Conservation (phyloP, 2,329 filamentous ascomycete genomes). For the Talaromyces sp. region DNA sequence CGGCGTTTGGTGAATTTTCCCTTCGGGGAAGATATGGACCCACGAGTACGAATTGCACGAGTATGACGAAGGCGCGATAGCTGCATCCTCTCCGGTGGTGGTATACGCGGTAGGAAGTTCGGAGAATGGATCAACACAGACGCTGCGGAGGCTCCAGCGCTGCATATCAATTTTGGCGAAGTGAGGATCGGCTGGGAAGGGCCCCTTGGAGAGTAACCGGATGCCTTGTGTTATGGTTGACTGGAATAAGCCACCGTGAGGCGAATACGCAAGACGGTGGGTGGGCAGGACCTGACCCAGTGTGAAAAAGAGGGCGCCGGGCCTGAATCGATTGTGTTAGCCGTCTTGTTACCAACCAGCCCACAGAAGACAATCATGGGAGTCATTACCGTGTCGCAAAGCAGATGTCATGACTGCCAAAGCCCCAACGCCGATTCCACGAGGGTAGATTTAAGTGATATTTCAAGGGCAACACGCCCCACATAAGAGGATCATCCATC, state of each 20-base stretch:
- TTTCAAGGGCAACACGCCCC: slow-evolving; percentile 76
- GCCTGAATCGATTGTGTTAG: slow-evolving; percentile 39
- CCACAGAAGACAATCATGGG: neutral
- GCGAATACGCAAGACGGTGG: slow-evolving; percentile 73
- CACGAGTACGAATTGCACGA: slow-evolving; percentile 66
- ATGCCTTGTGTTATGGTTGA: slow-evolving; percentile 82
- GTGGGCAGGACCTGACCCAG: slow-evolving; percentile 87
- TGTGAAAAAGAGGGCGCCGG: slow-evolving; percentile 73
- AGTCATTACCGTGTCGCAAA: slow-evolving; percentile 74
- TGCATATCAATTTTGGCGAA: slow-evolving; percentile 28
- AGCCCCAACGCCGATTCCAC: slow-evolving; percentile 73
- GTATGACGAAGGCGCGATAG: slow-evolving; percentile 68
- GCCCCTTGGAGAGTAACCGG: slow-evolving; percentile 67
- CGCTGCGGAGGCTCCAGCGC: slow-evolving; percentile 33
- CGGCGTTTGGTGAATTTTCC: slow-evolving; percentile 83
- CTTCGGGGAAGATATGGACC: slow-evolving; percentile 96
- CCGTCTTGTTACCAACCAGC: neutral
- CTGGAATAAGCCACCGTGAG: slow-evolving; percentile 80
- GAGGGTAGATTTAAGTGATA: slow-evolving; percentile 63
- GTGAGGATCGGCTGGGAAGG: slow-evolving; percentile 50
- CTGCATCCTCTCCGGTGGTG: slow-evolving; percentile 40
- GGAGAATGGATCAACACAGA: slow-evolving; percentile 44
- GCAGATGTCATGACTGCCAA: slow-evolving; percentile 93
- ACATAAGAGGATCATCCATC: slow-evolving; percentile 88
- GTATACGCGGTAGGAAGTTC: slow-evolving; percentile 38